phyloP scores from a whole-genome alignment of 2,329 filamentous ascomycete species.

The Pyricularia grisea region DNA sequence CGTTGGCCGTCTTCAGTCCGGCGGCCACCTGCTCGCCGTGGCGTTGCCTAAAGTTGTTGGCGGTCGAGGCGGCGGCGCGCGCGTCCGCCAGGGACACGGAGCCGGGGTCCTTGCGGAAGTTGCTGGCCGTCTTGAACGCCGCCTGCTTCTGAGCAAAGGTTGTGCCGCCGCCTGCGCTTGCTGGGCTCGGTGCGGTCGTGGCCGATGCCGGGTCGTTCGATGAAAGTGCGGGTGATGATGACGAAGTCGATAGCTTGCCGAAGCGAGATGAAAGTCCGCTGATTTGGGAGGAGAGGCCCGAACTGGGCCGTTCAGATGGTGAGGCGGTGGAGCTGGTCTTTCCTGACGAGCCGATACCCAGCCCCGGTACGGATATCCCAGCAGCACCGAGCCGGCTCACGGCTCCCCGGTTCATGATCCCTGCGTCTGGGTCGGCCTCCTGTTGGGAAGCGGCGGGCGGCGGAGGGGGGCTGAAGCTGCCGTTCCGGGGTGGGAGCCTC shows the following conservation, averaged over 20 bases:
- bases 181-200: slow-evolving; percentile 18
- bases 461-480: slow-evolving; percentile 16
- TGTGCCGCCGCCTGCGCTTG: slow-evolving; percentile 36
- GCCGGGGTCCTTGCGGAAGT: slow-evolving; percentile 50
- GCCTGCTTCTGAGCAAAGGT: slow-evolving; percentile 57
- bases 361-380: slow-evolving; percentile 67
- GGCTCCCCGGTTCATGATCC: slow-evolving; percentile 40
- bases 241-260: slow-evolving; percentile 35
- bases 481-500: slow-evolving; percentile 59
- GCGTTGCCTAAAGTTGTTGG: slow-evolving; percentile 60
- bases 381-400: slow-evolving; percentile 58
- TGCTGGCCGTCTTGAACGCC: slow-evolving; percentile 50
- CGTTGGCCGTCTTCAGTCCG: slow-evolving; percentile 47
- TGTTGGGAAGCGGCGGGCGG: slow-evolving; percentile 13
- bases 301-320: not conserved
- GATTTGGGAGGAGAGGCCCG: slow-evolving; percentile 33
- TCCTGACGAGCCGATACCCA: slow-evolving; percentile 54
- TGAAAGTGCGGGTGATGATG: slow-evolving; percentile 13
- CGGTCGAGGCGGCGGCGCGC: slow-evolving; percentile 47
- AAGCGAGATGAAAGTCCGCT: slow-evolving; percentile 63
- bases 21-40: slow-evolving; percentile 59
- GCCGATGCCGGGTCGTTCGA: slow-evolving; percentile 11
- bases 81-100: slow-evolving; percentile 52
- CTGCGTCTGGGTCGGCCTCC: not conserved
- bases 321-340: slow-evolving; percentile 6